These are phyloP conservation scores for Nepenthes gracilis DNA, from an alignment of 148 eudicot genomes.

Conservation along the genomic window DNA sequence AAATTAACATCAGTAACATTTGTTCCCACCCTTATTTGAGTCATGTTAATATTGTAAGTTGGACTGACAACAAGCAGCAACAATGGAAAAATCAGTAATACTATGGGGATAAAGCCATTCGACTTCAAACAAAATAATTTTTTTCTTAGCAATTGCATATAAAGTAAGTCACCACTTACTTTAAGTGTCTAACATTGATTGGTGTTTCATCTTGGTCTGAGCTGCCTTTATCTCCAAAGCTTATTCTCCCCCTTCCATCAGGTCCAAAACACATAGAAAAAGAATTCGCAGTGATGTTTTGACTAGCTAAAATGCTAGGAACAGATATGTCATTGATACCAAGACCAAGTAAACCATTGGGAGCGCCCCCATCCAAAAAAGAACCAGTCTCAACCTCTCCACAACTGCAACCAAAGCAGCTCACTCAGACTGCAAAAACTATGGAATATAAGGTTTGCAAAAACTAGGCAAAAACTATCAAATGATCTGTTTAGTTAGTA, in stretches of 20 bases:
- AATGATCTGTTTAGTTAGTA: too few relatives aligned
- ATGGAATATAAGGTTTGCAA: not conserved
- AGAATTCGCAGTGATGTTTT: constrained; percentile 58
- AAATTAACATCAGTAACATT: constrained; percentile 30
- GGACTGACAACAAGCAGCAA: constrained; percentile 25
- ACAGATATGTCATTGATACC: constrained; percentile 59
- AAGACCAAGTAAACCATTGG: constrained; percentile 91
- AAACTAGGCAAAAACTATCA: too few relatives aligned
- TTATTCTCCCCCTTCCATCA: constrained; percentile 64
- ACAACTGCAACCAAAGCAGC: constrained; percentile 44
- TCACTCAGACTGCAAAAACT: not conserved
- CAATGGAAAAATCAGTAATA: constrained; percentile 4
- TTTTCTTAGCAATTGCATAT: not conserved
- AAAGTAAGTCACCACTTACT: constrained; percentile 27
- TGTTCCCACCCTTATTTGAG: constrained; percentile 37
- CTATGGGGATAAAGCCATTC: not conserved
- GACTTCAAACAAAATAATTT: not conserved
- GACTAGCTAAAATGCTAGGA: constrained; percentile 65
- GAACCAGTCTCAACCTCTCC: constrained; percentile 69
- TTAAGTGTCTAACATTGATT: constrained; percentile 21
- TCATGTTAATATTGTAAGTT: constrained; percentile 49
- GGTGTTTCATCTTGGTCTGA: constrained; percentile 63
- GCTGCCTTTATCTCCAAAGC: constrained; percentile 81
- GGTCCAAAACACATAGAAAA: constrained; percentile 88
- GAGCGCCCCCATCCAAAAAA: constrained; percentile 72